Evolutionary conservation across 345 rosid genomes (phyloP).

Genomic region (Jatropha curcas): DNA sequence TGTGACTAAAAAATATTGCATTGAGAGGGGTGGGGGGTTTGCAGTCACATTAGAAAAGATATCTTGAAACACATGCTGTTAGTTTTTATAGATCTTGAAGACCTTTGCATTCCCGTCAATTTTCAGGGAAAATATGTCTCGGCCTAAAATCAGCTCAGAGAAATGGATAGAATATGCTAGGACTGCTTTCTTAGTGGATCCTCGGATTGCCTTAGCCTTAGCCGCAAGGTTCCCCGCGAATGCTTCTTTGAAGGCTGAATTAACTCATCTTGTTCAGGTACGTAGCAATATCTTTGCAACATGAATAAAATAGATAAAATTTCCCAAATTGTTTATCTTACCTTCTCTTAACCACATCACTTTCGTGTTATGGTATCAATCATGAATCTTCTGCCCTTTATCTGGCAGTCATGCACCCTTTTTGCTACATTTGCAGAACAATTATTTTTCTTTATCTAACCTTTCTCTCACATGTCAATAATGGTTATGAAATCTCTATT

Average conservation of each 20-base stretch:
- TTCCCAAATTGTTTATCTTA: neutral
- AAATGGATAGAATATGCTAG: slow-evolving; percentile 87
- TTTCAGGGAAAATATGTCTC: slow-evolving; percentile 61
- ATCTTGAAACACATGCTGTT: neutral
- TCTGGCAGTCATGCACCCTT: neutral
- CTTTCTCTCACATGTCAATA: neutral
- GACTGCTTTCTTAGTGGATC: slow-evolving; percentile 90
- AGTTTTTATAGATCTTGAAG: slow-evolving; percentile 12
- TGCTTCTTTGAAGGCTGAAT: slow-evolving; percentile 68
- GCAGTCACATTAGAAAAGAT: neutral
- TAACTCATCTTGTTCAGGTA: slow-evolving; percentile 93
- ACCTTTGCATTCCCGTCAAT: slow-evolving; percentile 25
- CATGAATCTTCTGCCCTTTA: neutral
- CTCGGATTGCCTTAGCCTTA: slow-evolving; percentile 76
- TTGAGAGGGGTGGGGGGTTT: neutral
- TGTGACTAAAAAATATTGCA: neutral
- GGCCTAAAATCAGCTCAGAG: slow-evolving; percentile 72
- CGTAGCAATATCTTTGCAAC: slow-evolving; percentile 13
- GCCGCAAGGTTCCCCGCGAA: slow-evolving; percentile 85
- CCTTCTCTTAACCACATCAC: neutral
- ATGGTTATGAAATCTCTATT: neutral
- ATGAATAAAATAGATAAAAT: neutral
- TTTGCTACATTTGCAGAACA: neutral
- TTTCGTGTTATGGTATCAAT: neutral
- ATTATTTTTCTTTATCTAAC: neutral